Evolutionary conservation across 1,284 basidiomycete genomes (phyloP), one percentile per base, ranked within the genome.

Genomic region (Naganishia cerealis): DNA sequence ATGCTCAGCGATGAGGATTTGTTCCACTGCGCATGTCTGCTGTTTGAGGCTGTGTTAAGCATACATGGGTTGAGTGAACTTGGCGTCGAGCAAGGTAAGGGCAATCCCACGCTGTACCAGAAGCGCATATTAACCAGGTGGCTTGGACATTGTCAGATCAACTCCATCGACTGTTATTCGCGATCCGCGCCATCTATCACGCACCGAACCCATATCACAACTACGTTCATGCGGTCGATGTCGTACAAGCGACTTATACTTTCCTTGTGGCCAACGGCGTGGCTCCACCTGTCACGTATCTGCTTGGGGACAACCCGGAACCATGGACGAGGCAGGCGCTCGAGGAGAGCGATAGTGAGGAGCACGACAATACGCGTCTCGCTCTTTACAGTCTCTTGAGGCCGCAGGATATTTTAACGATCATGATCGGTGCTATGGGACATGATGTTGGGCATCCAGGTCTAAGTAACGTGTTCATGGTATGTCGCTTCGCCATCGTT

Each of bases 381-480:
- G 46, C 38, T 18, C 21, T 66, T 77, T 87, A n/a, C 82, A 84
- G 68, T 81, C 84, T 80, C 76, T 88, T 76, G 81, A 81, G 72
- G 78, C 87, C 84, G 16, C 84, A 87, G 70, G 93, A 95, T 75
- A 81, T 96, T 8, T 89, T 96, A 72, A 87, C 89, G 1, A 81
- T 96, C 15, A 88, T 90, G 75, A 84, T 96, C 59, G 92, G 91
- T 4, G 92, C 93, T 43, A 92, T 96, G 73, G 94, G 94, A 0
- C 94, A 97, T 76, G 94, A 97, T 79, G 92, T 93, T 16, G 94
- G 92, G 0, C 94, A 97, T 81, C 94, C 94, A 0, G 94, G 94
- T 0, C 85, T 96, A 66, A 90, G 88, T 55, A 96, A 96, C 77
- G 83, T 87, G 8, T 96, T 95, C 80, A 90, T 96, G 90, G 92